These are phyloP conservation scores for Macrophomina tecta DNA, from an alignment of 2,329 filamentous ascomycete genomes.

Conservation along the genomic window DNA sequence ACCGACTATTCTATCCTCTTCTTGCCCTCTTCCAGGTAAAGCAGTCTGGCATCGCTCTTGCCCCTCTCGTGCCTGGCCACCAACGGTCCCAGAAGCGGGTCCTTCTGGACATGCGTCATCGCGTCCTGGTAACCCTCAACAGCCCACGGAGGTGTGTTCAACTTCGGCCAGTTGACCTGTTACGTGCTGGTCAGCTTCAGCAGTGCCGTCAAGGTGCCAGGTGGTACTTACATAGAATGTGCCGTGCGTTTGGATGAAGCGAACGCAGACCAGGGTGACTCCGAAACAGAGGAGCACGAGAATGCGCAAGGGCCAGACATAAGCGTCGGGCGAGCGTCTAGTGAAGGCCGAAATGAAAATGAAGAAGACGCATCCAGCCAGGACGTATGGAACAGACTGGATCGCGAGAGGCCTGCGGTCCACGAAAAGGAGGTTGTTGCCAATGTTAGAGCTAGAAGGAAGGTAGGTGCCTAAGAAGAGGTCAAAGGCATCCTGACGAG, in stretches of 20 bases:
- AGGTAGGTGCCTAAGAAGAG: slow-evolving; percentile 88
- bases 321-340: slow-evolving; percentile 71
- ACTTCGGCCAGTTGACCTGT: slow-evolving; percentile 97
- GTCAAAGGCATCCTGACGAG: slow-evolving; percentile 93
- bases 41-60: slow-evolving; percentile 79
- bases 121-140: slow-evolving; percentile 89
- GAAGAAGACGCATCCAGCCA: slow-evolving; percentile 86
- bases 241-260: slow-evolving; percentile 83
- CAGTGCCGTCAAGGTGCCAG: not conserved
- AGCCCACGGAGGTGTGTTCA: slow-evolving; percentile 86
- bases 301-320: slow-evolving; percentile 79
- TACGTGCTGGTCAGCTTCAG: slow-evolving; percentile 26
- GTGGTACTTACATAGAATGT: slow-evolving; percentile 84
- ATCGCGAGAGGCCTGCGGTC: slow-evolving; percentile 86
- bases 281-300: slow-evolving; percentile 80
- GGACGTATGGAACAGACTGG: slow-evolving; percentile 90
- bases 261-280: slow-evolving; percentile 72
- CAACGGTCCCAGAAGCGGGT: slow-evolving; percentile 78
- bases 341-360: slow-evolving; percentile 77
- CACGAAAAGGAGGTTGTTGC: slow-evolving; percentile 76
- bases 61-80: slow-evolving; percentile 77
- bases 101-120: slow-evolving; percentile 79
- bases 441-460: slow-evolving; percentile 73
- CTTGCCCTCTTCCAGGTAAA: slow-evolving; percentile 94
- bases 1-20: slow-evolving; percentile 82